Evolutionary conservation across 371 early-diverging fungal species (phyloP).

Genomic region (Circinella umbellata): DNA sequence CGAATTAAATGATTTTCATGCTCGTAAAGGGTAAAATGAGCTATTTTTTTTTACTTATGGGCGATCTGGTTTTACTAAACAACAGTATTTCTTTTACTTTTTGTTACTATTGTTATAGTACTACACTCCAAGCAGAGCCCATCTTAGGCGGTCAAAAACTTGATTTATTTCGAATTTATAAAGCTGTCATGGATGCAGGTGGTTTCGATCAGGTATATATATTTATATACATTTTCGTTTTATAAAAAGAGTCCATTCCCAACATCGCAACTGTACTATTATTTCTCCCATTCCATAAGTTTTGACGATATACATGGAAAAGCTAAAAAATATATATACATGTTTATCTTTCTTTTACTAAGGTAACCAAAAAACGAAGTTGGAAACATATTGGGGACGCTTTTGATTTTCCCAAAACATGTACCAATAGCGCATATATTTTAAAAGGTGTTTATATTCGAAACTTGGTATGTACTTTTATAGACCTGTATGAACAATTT

Average conservation of each 20-base stretch:
- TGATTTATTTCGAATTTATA: constrained; percentile 67
- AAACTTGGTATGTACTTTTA: constrained; percentile 48
- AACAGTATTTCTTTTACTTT: background rate
- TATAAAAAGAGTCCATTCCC: too few relatives aligned
- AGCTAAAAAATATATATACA: too few relatives aligned
- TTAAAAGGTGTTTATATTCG: constrained; percentile 77
- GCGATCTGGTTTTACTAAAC: too few relatives aligned
- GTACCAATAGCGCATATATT: constrained; percentile 85
- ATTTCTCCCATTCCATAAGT: too few relatives aligned
- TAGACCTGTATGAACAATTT: background rate
- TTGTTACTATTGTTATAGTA: constrained; percentile 37
- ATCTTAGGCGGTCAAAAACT: constrained; percentile 75
- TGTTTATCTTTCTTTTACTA: background rate
- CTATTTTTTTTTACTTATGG: background rate
- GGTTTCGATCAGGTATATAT: constrained; percentile 67
- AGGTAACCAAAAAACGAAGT: constrained; percentile 78
- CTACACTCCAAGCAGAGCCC: constrained; percentile 68
- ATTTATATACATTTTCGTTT: background rate
- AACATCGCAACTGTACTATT: too few relatives aligned
- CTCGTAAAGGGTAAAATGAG: constrained; percentile 64
- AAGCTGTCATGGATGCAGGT: constrained; percentile 65
- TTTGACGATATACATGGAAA: too few relatives aligned
- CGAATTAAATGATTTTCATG: constrained; percentile 72
- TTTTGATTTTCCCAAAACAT: constrained; percentile 81
- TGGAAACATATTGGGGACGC: constrained; percentile 80